phyloP scores from a whole-genome alignment of 2,329 filamentous ascomycete species.

The Trichophyton mentagrophytes region DNA sequence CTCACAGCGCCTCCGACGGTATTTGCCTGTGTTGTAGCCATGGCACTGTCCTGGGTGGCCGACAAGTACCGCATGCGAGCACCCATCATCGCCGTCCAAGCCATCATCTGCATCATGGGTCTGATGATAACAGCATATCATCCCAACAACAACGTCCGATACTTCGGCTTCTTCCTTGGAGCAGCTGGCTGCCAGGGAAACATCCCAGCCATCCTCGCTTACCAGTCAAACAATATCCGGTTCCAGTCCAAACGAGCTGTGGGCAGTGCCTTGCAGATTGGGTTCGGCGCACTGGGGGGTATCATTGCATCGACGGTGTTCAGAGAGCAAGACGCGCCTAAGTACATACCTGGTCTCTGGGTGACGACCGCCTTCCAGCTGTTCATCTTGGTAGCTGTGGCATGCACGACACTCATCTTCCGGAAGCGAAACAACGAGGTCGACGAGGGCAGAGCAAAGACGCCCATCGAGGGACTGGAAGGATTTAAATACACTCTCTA shows the following conservation, averaged over 20 bases:
- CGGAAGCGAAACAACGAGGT: conserved; percentile 10
- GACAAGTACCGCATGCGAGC: conserved; percentile 20
- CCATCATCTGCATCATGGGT: conserved; percentile 18
- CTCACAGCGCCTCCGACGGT: conserved; percentile 20
- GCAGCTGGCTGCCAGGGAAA: conserved; percentile 21
- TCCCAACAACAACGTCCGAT: conserved; percentile 14
- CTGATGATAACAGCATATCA: conserved; percentile 20
- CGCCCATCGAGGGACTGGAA: conserved; percentile 11
- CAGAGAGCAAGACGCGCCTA: conserved; percentile 23
- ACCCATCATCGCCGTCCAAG: conserved; percentile 18
- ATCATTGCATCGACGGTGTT: conserved; percentile 60
- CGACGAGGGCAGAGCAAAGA: conserved; percentile 4
- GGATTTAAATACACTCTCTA: conserved; percentile 11
- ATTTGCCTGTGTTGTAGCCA: conserved; percentile 17
- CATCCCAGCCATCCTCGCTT: conserved; percentile 22
- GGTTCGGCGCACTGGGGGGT: conserved; percentile 59
- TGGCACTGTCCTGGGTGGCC: conserved; percentile 17
- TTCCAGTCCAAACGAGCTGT: conserved; percentile 74
- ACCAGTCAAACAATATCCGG: conserved; percentile 24
- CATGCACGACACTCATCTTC: conserved; percentile 4
- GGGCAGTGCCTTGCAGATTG: conserved; percentile 58
- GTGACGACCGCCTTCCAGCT: conserved; percentile 6
- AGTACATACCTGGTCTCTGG: conserved; percentile 13
- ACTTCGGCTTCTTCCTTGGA: conserved; percentile 22
- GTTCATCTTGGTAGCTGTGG: conserved; percentile 6